Percentiles rank a stretch among this genome's conserved stretches.
Evolutionary conservation across 139 green algal genomes (phyloP).

Genomic region (Deuterostichococcus epilithicus): DNA sequence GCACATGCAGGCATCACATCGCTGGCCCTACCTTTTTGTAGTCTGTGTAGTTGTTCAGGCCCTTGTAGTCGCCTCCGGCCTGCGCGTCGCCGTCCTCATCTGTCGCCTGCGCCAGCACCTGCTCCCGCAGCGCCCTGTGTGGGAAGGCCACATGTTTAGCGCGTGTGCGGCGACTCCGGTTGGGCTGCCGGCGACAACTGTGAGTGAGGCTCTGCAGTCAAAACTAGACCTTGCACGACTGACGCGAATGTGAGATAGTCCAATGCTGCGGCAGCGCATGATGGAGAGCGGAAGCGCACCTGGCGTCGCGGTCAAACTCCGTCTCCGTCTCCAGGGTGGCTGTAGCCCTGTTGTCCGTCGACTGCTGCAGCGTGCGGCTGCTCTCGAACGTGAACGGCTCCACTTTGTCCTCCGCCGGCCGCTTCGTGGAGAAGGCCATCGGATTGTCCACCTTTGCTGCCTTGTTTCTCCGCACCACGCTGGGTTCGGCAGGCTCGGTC

Average conservation of each 20-base stretch:
- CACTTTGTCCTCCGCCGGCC: constrained; percentile 7
- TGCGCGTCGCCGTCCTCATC: constrained; percentile 10
- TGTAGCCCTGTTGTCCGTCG: constrained; percentile 55
- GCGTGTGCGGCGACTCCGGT: background rate
- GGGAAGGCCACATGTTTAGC: background rate
- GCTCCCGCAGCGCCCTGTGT: constrained; percentile 54
- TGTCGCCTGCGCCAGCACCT: constrained; percentile 43
- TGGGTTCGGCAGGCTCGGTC: background rate
- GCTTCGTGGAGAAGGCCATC: constrained; percentile 52
- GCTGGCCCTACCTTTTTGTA: constrained; percentile 53
- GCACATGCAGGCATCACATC: too few species aligned
- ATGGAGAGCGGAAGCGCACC: constrained; percentile 30
- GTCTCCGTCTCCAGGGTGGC: constrained; percentile 72
- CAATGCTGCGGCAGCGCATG: constrained; percentile 7
- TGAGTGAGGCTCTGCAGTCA: too few species aligned
- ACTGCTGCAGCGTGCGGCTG: constrained; percentile 35
- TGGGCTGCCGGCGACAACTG: background rate
- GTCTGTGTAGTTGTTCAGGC: constrained; percentile 76
- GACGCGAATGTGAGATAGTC: background rate
- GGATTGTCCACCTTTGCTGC: constrained; percentile 29
- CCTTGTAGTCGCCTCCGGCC: constrained; percentile 57
- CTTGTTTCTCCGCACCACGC: constrained; percentile 47
- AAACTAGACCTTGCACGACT: too few species aligned
- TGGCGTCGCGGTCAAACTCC: constrained; percentile 63
- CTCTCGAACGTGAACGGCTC: constrained; percentile 44